phyloP scores from a whole-genome alignment of 805 yeast species.

The Vanderwaltozyma polyspora region DNA sequence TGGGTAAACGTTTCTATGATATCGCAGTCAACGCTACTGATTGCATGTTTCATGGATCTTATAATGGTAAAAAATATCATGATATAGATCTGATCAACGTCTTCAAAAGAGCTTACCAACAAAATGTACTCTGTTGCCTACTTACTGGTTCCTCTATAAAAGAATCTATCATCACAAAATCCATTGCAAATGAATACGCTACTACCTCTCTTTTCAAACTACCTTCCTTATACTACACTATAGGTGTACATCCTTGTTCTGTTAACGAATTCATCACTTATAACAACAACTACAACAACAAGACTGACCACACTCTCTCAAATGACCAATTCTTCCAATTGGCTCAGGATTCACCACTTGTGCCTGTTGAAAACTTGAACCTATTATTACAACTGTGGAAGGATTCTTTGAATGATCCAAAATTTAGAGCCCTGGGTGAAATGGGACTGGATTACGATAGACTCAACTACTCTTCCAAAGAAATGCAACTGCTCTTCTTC shows the following conservation, averaged over 20 bases:
- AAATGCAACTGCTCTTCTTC: constrained; percentile 58
- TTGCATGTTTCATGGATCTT: constrained; percentile 72
- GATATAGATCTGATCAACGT: constrained; percentile 54
- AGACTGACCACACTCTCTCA: background rate
- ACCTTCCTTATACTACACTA: constrained; percentile 47
- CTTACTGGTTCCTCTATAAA: constrained; percentile 72
- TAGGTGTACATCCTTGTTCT: constrained; percentile 93
- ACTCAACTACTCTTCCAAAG: constrained; percentile 58
- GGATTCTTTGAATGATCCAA: constrained; percentile 34
- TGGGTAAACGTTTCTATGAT: constrained; percentile 25
- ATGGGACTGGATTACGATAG: constrained; percentile 93
- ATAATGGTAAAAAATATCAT: constrained; percentile 62
- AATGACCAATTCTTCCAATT: background rate
- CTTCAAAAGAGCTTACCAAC: constrained; percentile 50
- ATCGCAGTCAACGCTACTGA: constrained; percentile 77
- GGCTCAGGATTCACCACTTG: too few species aligned
- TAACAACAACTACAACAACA: constrained; percentile 1
- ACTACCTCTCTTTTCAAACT: background rate
- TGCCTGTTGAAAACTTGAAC: constrained; percentile 7
- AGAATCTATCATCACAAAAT: constrained; percentile 37
- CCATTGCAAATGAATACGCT: constrained; percentile 1
- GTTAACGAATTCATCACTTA: constrained; percentile 40
- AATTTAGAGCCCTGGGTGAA: constrained; percentile 83
- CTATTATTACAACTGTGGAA: constrained; percentile 40
- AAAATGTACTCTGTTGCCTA: constrained; percentile 58